A percentile compares a stretch with the other conserved stretches of the same genome.
Conservation (phyloP, 2,329 filamentous ascomycete species). For the Akanthomyces dipterigenus region DNA sequence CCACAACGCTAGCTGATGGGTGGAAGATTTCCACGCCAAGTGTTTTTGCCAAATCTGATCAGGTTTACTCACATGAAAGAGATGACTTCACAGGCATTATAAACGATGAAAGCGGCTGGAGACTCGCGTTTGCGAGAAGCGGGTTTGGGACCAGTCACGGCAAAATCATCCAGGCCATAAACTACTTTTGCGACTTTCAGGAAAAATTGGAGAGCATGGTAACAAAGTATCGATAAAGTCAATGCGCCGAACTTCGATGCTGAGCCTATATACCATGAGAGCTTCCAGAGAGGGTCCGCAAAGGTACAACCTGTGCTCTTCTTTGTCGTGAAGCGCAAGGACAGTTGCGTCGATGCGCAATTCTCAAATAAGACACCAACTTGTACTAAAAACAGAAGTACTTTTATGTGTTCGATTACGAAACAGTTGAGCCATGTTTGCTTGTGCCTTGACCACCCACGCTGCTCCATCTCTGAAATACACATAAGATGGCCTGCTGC, state of each 20-base stretch:
- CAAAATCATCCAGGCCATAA: slow-evolving; percentile 48
- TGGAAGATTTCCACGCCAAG: slow-evolving; percentile 18
- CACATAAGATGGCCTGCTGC: not conserved
- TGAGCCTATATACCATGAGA: too few species aligned
- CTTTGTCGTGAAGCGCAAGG: not conserved
- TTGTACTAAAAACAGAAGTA: not conserved
- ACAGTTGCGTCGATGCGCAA: not conserved
- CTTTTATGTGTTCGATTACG: not conserved
- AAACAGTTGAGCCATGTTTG: not conserved
- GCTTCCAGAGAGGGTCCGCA: too few species aligned
- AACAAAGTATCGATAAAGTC: slow-evolving; percentile 14
- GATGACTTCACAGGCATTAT: slow-evolving; percentile 17
- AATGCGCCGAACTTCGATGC: too few species aligned
- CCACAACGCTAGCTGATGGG: slow-evolving; percentile 26
- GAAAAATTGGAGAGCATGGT: slow-evolving; percentile 39
- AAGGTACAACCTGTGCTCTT: not conserved
- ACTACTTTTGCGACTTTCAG: slow-evolving; percentile 52
- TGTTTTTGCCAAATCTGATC: not conserved
- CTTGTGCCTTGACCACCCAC: not conserved
- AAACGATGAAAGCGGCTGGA: slow-evolving; percentile 40
- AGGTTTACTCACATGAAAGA: not conserved
- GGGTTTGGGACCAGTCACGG: slow-evolving; percentile 39
- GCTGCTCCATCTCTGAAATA: not conserved
- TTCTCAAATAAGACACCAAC: not conserved
- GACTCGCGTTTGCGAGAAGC: slow-evolving; percentile 43